Percentiles rank a stretch among this genome's conserved stretches.
phyloP scores from a whole-genome alignment of 495 filamentous ascomycete genomes.

The Penicillium longicatenatum region DNA sequence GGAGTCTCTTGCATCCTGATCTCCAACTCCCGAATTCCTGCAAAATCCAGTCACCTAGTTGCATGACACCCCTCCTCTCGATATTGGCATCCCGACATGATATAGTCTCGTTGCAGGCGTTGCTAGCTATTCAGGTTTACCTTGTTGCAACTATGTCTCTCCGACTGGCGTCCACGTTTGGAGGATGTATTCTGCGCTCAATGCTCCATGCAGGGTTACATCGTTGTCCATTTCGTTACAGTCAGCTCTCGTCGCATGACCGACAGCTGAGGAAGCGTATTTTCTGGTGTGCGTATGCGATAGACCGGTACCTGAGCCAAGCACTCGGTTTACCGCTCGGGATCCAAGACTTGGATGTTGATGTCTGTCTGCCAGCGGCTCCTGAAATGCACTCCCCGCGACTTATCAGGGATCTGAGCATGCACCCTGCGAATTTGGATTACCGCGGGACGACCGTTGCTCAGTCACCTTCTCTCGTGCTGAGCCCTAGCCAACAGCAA shows the following conservation, averaged over 20 bases:
- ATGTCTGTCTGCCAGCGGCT: conserved; percentile 40
- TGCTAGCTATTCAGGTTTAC: conserved; percentile 40
- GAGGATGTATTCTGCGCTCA: conserved; percentile 41
- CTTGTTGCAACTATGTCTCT: conserved; percentile 44
- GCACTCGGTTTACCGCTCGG: conserved; percentile 47
- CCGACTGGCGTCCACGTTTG: conserved; percentile 40
- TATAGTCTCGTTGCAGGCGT: conserved; percentile 39
- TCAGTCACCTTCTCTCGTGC: neutral
- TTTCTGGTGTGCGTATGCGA: conserved; percentile 54
- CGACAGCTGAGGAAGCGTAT: conserved; percentile 46
- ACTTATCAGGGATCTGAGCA: conserved; percentile 3
- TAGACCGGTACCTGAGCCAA: conserved; percentile 52
- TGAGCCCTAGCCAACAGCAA: neutral
- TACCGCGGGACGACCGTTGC: neutral
- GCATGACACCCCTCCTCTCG: conserved; percentile 32
- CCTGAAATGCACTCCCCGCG: conserved; percentile 34
- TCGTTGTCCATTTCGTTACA: conserved; percentile 46
- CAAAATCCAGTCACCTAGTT: conserved; percentile 31
- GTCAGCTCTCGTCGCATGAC: conserved; percentile 43
- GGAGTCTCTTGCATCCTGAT: conserved; percentile 32
- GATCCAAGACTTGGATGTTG: conserved; percentile 46
- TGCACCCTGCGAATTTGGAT: neutral
- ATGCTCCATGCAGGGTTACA: conserved; percentile 46
- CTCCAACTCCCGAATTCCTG: conserved; percentile 27
- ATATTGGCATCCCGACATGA: conserved; percentile 37